These are phyloP conservation scores for Didymosphaeria variabile DNA, from an alignment of 2,329 filamentous ascomycete species.

Conservation along the genomic window DNA sequence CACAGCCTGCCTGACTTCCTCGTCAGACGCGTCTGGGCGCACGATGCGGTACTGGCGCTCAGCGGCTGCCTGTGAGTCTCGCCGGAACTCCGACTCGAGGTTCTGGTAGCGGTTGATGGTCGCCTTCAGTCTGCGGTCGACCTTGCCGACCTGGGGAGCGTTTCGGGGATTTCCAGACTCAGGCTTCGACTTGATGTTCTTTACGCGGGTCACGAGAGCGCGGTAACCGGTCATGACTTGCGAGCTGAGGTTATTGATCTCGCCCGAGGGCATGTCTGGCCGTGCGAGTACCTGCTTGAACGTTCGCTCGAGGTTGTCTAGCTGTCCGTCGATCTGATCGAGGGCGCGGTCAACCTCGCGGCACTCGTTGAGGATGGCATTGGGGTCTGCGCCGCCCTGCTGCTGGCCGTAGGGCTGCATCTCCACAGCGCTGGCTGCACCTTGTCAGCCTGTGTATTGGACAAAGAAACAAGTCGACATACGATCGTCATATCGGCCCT, in stretches of 20 bases:
- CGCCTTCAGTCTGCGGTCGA: constrained; percentile 80
- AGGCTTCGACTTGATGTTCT: constrained; percentile 81
- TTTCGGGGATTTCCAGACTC: constrained; percentile 79
- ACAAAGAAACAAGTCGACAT: constrained; percentile 39
- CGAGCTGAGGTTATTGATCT: constrained; percentile 75
- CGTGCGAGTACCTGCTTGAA: constrained; percentile 78
- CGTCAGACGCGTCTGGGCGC: constrained; percentile 78
- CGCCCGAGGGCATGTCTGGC: constrained; percentile 75
- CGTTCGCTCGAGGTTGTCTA: constrained; percentile 74
- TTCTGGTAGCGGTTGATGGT: constrained; percentile 85
- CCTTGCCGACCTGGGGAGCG: constrained; percentile 79
- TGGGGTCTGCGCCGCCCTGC: constrained; percentile 62
- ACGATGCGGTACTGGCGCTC: constrained; percentile 92
- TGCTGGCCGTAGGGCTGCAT: constrained; percentile 68
- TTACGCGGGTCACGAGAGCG: constrained; percentile 79
- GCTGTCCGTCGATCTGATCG: constrained; percentile 74
- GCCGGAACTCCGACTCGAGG: constrained; percentile 81
- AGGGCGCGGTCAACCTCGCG: constrained; percentile 81
- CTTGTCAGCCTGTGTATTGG: constrained; percentile 33
- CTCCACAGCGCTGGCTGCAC: constrained; percentile 65
- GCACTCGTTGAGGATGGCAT: constrained; percentile 85
- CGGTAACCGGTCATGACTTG: constrained; percentile 88
- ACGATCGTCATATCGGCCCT: constrained; percentile 48
- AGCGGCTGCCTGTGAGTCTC: constrained; percentile 82
- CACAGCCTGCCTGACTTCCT: constrained; percentile 80